Evolutionary conservation across 2,329 filamentous ascomycete species (phyloP).

Genomic region (Ophiocordyceps camponoti-saundersi): DNA sequence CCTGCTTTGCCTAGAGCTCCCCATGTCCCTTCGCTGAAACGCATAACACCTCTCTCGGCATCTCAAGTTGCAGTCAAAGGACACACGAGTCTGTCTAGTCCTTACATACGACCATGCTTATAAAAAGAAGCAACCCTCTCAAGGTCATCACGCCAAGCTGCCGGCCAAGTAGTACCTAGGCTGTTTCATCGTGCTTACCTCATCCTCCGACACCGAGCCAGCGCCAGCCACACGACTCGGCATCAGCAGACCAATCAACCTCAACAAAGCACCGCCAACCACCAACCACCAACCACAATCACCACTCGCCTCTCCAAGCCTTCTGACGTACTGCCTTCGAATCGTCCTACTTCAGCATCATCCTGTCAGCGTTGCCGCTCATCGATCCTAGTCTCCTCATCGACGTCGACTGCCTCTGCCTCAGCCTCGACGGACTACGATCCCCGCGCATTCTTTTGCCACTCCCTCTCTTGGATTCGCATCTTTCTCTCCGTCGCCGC

Average conservation of each 20-base stretch:
- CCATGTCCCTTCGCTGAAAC: too few species aligned
- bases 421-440: not conserved
- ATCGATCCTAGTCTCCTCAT: constrained; percentile 1
- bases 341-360: constrained; percentile 6
- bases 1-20: too few species aligned
- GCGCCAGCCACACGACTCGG: constrained; percentile 1
- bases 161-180: too few species aligned
- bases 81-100: too few species aligned
- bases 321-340: constrained; percentile 7
- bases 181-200: not conserved
- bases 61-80: too few species aligned
- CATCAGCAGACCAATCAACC: constrained; percentile 1
- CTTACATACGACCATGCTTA: too few species aligned
- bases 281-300: not conserved
- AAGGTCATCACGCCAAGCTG: not conserved
- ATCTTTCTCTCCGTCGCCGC: constrained; percentile 3
- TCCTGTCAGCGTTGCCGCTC: not conserved
- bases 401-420: constrained; percentile 4
- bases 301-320: constrained; percentile 2
- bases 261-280: constrained; percentile 2
- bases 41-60: too few species aligned
- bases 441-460: not conserved
- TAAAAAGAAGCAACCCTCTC: too few species aligned
- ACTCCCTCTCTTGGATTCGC: not conserved
- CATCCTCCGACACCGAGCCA: not conserved